A percentile compares a stretch with the other conserved stretches of the same genome.
Conservation (phyloP, 305 asterid species). For the Solanum hybrid region DNA sequence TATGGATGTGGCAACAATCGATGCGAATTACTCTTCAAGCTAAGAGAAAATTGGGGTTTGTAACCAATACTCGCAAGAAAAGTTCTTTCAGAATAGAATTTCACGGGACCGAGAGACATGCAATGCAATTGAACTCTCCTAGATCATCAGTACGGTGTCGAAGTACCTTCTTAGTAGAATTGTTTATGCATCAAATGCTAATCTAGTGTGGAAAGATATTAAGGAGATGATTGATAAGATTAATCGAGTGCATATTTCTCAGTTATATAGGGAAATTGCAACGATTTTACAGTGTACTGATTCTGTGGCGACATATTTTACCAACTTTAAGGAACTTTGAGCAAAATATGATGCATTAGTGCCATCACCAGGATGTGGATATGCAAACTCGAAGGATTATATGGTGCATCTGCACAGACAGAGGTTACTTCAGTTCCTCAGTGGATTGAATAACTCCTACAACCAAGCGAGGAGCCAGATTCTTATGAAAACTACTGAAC, state of each 20-base stretch:
- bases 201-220: background rate
- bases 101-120: background rate
- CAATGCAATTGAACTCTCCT: background rate
- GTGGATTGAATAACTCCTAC: background rate
- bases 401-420: background rate
- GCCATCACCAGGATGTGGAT: background rate
- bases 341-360: background rate
- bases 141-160: background rate
- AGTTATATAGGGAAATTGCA: background rate
- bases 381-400: background rate
- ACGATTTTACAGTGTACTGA: background rate
- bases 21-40: background rate
- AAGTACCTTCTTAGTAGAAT: background rate
- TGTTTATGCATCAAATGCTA: background rate
- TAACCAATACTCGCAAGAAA: background rate
- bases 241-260: background rate
- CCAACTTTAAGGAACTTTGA: background rate
- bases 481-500: background rate
- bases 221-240: background rate
- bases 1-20: background rate
- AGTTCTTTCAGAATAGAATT: background rate
- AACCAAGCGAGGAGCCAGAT: background rate
- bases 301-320: background rate
- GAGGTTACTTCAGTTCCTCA: background rate
- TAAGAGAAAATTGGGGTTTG: background rate